Base-by-base conservation (phyloP, 139 green algal species). In the Chlamydomonas schloesseri region DNA sequence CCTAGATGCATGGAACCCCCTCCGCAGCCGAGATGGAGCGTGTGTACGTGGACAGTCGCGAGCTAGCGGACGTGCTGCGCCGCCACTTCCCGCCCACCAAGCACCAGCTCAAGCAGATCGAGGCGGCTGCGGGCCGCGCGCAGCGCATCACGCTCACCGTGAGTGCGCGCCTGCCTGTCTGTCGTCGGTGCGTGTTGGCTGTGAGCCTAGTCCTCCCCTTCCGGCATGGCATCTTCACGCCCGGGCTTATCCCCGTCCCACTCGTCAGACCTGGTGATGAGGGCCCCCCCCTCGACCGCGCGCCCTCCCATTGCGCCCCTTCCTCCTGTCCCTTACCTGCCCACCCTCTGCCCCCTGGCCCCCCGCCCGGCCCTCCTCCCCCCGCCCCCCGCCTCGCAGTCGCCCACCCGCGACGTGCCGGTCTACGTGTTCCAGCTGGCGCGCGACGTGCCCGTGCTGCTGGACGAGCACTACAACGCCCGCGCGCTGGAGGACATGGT, bases 391-490 rank as follows among this genome's bases (percentile, higher is more conserved):
- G 13, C 53, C 60, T 26, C n/a, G 29, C 82, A 91, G 55, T 24
- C 34, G 13, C 77, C 42, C 21, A 37, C 17, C n/a, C 82, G 88
- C 34, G 86, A 93, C 26, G 84, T 96, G 33, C 93, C 92, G 3
- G 87, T 96, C 20, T 95, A 95, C 76, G 78, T 96, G 13, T 90
- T 96, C 21, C 75, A 89, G 76, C 58, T 95, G 15, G 69, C 92
- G 29, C 62, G 90, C 18, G 88, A 94, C 42, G 14, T 50, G 9
- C 84, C 94, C 0, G 71, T 96, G 31, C 84, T 96, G 68, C 90
- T 96, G 67, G 94, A 96, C 74, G 80, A 91, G 85, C 90, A 96
- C 83, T 96, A 94, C 83, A 93, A 93, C 50, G 94, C 93, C 28
- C 81, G 83, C 53, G 90, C 91, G 14, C 86, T 96, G 47, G 87